phyloP scores from a whole-genome alignment of 805 yeast genomes.

The Tetrapisispora phaffii region DNA sequence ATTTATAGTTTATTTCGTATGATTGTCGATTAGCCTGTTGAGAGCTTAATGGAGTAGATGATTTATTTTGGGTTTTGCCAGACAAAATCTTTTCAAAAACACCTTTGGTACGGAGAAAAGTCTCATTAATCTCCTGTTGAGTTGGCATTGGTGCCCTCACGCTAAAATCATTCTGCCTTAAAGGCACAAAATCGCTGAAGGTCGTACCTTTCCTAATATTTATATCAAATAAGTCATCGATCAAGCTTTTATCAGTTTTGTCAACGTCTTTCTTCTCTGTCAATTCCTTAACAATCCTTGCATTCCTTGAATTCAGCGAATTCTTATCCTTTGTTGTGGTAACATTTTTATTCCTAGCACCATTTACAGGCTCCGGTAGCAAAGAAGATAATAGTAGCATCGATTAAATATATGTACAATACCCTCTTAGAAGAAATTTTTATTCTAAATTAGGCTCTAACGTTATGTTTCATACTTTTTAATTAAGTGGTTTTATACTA shows the following conservation, averaged over 20 bases:
- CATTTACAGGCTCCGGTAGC: slow-evolving; percentile 19
- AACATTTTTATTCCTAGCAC: neutral
- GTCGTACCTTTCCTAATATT: slow-evolving; percentile 23
- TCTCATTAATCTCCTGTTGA: slow-evolving; percentile 36
- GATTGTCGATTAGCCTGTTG: slow-evolving; percentile 27
- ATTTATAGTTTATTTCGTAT: slow-evolving; percentile 34
- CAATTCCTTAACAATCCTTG: neutral
- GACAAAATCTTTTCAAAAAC: slow-evolving; percentile 45
- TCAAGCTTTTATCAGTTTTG: no score
- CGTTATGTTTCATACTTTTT: no score
- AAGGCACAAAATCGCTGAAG: slow-evolving; percentile 51
- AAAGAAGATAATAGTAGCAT: slow-evolving; percentile 17
- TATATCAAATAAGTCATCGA: slow-evolving; percentile 10
- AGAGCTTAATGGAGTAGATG: slow-evolving; percentile 13
- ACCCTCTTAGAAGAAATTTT: no score
- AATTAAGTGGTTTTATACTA: no score
- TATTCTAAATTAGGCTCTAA: no score
- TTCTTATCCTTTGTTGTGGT: no score
- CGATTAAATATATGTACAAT: no score
- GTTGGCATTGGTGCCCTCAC: slow-evolving; percentile 37
- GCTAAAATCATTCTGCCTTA: slow-evolving; percentile 38
- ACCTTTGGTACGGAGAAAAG: slow-evolving; percentile 44
- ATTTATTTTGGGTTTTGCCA: slow-evolving; percentile 32
- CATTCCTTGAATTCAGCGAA: neutral
- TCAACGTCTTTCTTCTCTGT: neutral